Conservation (phyloP, 306 rosid species). For the Cicer judaicum region DNA sequence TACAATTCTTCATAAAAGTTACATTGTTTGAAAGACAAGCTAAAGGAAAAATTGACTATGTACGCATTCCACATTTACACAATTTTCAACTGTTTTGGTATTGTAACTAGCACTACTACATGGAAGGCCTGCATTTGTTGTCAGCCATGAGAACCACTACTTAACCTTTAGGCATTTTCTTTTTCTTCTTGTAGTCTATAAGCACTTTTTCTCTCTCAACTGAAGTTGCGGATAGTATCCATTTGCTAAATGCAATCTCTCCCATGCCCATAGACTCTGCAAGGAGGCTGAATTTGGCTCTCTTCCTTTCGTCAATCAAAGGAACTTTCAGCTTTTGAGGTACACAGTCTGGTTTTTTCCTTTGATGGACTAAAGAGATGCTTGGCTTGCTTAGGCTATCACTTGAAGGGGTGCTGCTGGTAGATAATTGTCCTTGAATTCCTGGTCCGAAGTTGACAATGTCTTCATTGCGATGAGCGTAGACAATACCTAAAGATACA, state of each 20-base stretch:
- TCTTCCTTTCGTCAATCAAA: conserved; percentile 58
- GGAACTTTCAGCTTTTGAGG: conserved; percentile 45
- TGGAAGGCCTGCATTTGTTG: conserved; percentile 8
- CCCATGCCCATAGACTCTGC: conserved; percentile 69
- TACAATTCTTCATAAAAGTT: conserved; percentile 8
- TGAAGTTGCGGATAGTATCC: conserved; percentile 79
- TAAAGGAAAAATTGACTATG: conserved; percentile 21
- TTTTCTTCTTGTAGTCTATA: conserved; percentile 66
- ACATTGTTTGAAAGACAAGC: neutral
- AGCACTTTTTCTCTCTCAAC: conserved; percentile 69
- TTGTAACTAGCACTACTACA: neutral
- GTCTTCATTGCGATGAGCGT: conserved; percentile 89
- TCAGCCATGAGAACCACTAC: conserved; percentile 23
- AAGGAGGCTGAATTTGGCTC: conserved; percentile 63
- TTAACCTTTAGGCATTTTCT: conserved; percentile 53
- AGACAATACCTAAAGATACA: conserved; percentile 64
- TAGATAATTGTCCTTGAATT: conserved; percentile 46
- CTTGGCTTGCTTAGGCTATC: conserved; percentile 43
- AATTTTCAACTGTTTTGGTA: conserved; percentile 2
- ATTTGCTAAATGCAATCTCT: conserved; percentile 79
- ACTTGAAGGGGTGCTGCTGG: conserved; percentile 34
- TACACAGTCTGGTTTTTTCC: conserved; percentile 45
- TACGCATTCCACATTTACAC: conserved; percentile 35
- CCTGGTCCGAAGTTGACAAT: conserved; percentile 65
- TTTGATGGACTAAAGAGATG: conserved; percentile 38